phyloP scores from a whole-genome alignment of 2,329 filamentous ascomycete species.

The Albifimbria verrucaria region DNA sequence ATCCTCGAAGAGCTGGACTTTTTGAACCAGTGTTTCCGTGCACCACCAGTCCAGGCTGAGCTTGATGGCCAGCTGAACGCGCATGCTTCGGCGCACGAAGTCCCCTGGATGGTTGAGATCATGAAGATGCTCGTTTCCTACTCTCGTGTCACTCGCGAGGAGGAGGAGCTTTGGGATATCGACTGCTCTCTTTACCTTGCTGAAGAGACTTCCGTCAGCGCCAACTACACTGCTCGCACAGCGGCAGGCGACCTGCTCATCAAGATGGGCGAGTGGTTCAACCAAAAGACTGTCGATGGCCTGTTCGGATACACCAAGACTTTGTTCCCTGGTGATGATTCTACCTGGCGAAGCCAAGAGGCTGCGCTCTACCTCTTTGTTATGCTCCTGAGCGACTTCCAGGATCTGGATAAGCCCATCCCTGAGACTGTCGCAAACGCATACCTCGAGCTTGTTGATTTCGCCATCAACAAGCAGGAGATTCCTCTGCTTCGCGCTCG shows the following conservation, averaged over 20 bases:
- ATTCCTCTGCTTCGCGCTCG: constrained; percentile 79
- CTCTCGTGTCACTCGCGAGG: constrained; percentile 85
- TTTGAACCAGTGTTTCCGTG: constrained; percentile 84
- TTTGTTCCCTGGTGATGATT: constrained; percentile 59
- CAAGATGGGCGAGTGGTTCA: constrained; percentile 89
- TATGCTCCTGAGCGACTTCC: constrained; percentile 77
- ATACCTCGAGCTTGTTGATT: constrained; percentile 78
- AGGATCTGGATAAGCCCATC: constrained; percentile 72
- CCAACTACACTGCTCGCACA: constrained; percentile 92
- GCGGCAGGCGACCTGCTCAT: constrained; percentile 90
- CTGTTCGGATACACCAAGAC: constrained; percentile 73
- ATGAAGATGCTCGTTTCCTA: constrained; percentile 84
- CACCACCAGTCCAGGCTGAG: constrained; percentile 82
- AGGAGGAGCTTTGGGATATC: constrained; percentile 94
- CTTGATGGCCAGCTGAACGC: constrained; percentile 74
- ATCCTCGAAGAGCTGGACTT: constrained; percentile 94
- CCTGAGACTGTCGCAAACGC: constrained; percentile 64
- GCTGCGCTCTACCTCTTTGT: constrained; percentile 82
- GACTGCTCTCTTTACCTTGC: constrained; percentile 94
- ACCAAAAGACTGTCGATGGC: constrained; percentile 70
- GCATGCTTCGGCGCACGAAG: constrained; percentile 56
- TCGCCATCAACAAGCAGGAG: constrained; percentile 65
- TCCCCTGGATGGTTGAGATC: constrained; percentile 81
- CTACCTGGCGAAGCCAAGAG: constrained; percentile 65
- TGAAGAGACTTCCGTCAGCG: constrained; percentile 90